Base-by-base conservation (phyloP, 306 rosid genomes). In the Trichosanthes truncata region DNA sequence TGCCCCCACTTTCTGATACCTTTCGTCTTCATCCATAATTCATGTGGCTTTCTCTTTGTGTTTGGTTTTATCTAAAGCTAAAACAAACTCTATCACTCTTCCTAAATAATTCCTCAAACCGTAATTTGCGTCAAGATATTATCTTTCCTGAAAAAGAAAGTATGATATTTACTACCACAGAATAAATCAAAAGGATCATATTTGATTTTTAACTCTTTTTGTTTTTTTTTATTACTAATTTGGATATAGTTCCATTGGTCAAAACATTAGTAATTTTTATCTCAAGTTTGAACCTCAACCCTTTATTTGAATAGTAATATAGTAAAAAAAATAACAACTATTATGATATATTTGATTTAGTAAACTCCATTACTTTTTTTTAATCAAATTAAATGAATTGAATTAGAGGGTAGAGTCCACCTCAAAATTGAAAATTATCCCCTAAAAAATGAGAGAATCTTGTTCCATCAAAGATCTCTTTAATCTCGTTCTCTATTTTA, bases 1-100 rank as follows among this genome's bases (percentile, higher is more conserved):
- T 52, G 78, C 63, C 63, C 74, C 78, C 78, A 51, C 63, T 18
- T 49, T 74, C 17, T 29, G 43, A 74, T 74, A 18, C 78, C 78
- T 49, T 48, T 74, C 56, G 49, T 74, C 78, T 36, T 66, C 26
- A 15, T 20, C 3, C 26, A 17, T 11, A 36, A 35, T 18, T 65
- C 20, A 65, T 61, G 0, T 65, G 40, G 13, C 73, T 65, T 35
- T 63, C 45, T 65, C 43, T 35, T 26, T 61, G 3, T 4, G 4
- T 66, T 66, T 66, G n/a, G 6, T 66, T 66, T 35, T 18, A 66
- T 17, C 26, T 65, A 0, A 55, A 55, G 1, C 61, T 23, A 20
- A 33, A 21, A 23, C 76, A 43, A 41, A 67, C 74, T 6, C 57
- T 18, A 23, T 43, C 76, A 21, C 53, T 69, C 53, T 41, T 68